Evolutionary conservation across 768 basidiomycete species (phyloP).

Genomic region (Leucocoprinus leucothites): DNA sequence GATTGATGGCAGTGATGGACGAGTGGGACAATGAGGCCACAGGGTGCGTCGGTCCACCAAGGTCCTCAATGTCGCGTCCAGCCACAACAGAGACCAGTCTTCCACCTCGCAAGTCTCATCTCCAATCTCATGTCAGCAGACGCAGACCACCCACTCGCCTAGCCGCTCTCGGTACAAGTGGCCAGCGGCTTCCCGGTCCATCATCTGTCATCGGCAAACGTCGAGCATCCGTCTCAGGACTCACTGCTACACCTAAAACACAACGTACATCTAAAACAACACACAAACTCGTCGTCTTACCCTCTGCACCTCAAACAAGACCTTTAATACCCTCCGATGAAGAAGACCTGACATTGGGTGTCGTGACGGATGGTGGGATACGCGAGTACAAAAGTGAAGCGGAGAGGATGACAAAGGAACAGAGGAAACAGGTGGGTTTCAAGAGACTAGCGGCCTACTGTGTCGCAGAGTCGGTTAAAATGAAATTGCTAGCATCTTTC

Average conservation of each 20-base stretch:
- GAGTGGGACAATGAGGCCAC: no score
- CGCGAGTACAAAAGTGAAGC: slow-evolving; percentile 81
- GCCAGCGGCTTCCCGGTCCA: slow-evolving; percentile 2
- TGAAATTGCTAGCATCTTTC: slow-evolving; percentile 81
- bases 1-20: no score
- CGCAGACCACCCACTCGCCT: slow-evolving; percentile 9
- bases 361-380: slow-evolving; percentile 45
- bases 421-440: slow-evolving; percentile 77
- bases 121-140: background rate
- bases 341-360: slow-evolving; percentile 7
- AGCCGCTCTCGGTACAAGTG: slow-evolving; percentile 1
- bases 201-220: background rate
- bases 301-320: slow-evolving; percentile 85
- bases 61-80: no score
- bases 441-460: slow-evolving; percentile 88
- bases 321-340: slow-evolving; percentile 37
- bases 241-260: slow-evolving; percentile 37
- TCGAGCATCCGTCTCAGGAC: slow-evolving; percentile 7
- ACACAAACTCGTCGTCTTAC: slow-evolving; percentile 87
- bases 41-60: no score
- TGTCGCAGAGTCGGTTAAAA: slow-evolving; percentile 79
- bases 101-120: background rate
- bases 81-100: background rate
- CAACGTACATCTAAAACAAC: slow-evolving; percentile 88
- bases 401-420: slow-evolving; percentile 85